A percentile compares a stretch with the other conserved stretches of the same genome.
Evolutionary conservation across 1,284 basidiomycete species (phyloP).

Genomic region (Austroboletus novae-zelandiae): DNA sequence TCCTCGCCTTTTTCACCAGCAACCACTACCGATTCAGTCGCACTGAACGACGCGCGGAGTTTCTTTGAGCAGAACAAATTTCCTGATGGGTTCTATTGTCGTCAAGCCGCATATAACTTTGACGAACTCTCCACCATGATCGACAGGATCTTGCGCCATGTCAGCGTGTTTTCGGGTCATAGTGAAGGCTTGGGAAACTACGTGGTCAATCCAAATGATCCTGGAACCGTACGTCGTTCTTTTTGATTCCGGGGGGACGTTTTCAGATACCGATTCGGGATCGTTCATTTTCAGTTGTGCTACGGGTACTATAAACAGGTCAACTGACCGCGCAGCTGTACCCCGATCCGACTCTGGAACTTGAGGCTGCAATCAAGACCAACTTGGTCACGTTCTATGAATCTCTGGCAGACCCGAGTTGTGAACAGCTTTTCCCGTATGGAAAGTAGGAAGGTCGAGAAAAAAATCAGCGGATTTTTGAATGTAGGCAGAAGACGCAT

Average conservation of each 20-base stretch:
- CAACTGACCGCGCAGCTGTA: conserved; percentile 24
- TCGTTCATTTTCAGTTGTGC: not conserved
- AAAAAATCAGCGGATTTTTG: too few relatives aligned
- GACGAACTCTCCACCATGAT: conserved; percentile 7
- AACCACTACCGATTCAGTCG: conserved; percentile 21
- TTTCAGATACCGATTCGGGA: not conserved
- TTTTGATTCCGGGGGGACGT: not conserved
- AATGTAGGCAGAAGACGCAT: too few relatives aligned
- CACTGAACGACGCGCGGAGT: conserved; percentile 15
- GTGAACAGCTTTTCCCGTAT: conserved; percentile 21
- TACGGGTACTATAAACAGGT: conserved; percentile 15
- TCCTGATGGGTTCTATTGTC: conserved; percentile 23
- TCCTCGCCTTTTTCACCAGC: conserved; percentile 30
- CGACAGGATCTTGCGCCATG: not conserved
- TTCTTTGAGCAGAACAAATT: conserved; percentile 18
- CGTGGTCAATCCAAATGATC: not conserved
- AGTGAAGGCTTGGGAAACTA: conserved; percentile 18
- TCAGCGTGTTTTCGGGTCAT: conserved; percentile 14
- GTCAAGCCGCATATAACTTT: conserved; percentile 15
- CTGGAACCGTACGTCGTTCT: not conserved
- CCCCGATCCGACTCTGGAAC: conserved; percentile 19
- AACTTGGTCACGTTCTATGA: conserved; percentile 26
- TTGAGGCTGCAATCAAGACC: conserved; percentile 19
- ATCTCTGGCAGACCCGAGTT: conserved; percentile 12
- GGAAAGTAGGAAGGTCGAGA: conserved; percentile 5